Evolutionary conservation across 2,329 filamentous ascomycete genomes (phyloP), one percentile per base, ranked within the genome.

Genomic region (Aspergillus candidus): DNA sequence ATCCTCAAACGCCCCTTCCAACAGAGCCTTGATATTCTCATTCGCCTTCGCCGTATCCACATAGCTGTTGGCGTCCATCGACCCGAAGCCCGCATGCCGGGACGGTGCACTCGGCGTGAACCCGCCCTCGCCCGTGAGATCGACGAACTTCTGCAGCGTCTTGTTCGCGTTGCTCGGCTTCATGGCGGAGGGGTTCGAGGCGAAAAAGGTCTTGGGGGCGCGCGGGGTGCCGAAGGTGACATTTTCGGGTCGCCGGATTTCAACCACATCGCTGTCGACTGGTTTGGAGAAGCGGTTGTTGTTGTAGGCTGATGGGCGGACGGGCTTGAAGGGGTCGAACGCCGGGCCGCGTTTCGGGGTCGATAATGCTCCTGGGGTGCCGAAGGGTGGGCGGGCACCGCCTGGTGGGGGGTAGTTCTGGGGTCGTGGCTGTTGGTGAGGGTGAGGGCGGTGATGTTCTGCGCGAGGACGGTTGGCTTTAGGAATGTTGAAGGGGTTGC

Each of bases 11-110:
- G 71, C 72, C 30, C 72, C 73, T 53, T 75, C 72, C 11, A 76
- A 58, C 27, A 75, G 52, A 40, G 71, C 72, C 49, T 76, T 74
- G 40, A 76, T 74, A 42, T 74, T 72, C 46, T 76, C 72, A 39
- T 71, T 72, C n/a, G 73, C 72, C 49, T 74, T 72, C 10, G 60
- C 69, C 1, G 67, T 57, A 47, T 75, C 72, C 17, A 75, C 62
- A 52, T 73, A 75, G 2, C 71, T 72, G 54, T 73, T 72, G 10
- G 75, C 71, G 52, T 82, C 79, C 12, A 71, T 66, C 0, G 74
- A 69, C 4, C 76, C 76, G 54, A 80, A 80, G 6, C 67, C 66
- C 22, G 74, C 69, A 30, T 72, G 64, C 11, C 66, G 63, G 17
- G 64, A 61, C 3, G 61, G 68, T n/a, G 62, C 66, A 52, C 75